Base-by-base conservation (phyloP, 176 grass and related monocot genomes). In the Juncus effusus region DNA sequence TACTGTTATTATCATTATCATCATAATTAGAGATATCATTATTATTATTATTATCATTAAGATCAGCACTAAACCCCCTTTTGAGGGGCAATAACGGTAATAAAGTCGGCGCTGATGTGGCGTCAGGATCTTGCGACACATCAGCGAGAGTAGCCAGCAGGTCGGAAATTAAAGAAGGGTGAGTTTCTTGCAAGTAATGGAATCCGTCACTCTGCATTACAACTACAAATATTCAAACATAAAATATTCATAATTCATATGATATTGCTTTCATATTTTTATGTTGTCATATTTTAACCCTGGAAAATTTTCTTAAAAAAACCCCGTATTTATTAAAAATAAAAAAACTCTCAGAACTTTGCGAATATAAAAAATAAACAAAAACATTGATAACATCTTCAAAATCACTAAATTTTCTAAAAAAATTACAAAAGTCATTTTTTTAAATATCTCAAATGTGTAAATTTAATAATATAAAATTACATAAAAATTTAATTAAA, bases 121-220 rank as follows among this genome's bases (percentile, higher is more conserved):
- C 54, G 3, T 4, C 54, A 57, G 66, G n/a, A 54, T 90, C 86
- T 13, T 83, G 80, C 11, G 85, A 82, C 16, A 80, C 82, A 7
- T 81, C 82, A 41, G 86, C 90, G 0, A 95, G 82, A 19, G 90
- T 95, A 50, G 86, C 83, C 77, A 95, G 74, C 55, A 95, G 72
- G 67, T 95, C 90, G 36, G 86, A 89, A 1, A 95, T 69, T 45
- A 95, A 62, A 6, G 83, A 90, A 0, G 86, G 90, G 40, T 82
- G 89, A 10, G 90, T 89, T 71, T 83, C 82, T 74, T 95, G 82
- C 86, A 95, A 83, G 83, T 95, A 81, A 74, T 76, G 78, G 61
- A 90, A 95, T 16, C 90, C 90, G 86, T 95, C 90, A 11, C 82
- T 95, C 70, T 74, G 80, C 86, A 95, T 84, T 35, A 95, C 86